Percentiles rank a stretch among this genome's conserved stretches.
These are phyloP conservation scores for Cryptosporidium ryanae DNA, from an alignment of 169 alveolate genomes.

Conservation along the genomic window DNA sequence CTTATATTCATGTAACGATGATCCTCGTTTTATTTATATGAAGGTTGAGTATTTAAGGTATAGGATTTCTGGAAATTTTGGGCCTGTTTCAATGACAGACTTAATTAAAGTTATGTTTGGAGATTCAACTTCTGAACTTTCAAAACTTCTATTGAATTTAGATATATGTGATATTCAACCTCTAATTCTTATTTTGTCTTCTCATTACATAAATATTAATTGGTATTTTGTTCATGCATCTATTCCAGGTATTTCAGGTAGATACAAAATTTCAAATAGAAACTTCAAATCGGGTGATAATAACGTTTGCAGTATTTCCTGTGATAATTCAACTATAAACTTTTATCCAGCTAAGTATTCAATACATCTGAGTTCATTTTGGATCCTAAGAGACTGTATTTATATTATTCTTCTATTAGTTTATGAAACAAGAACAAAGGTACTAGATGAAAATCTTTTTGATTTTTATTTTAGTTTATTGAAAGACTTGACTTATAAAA, in stretches of 20 bases:
- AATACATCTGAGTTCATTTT: conserved; percentile 53
- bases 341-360: conserved; percentile 21
- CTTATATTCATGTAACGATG: conserved; percentile 22
- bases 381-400: conserved; percentile 59
- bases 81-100: conserved; percentile 28
- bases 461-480: conserved; percentile 39
- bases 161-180: conserved; percentile 36
- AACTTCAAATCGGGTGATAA: background rate
- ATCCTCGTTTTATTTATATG: conserved; percentile 33
- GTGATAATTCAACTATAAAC: background rate
- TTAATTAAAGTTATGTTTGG: conserved; percentile 36
- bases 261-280: background rate
- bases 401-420: conserved; percentile 18
- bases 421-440: conserved; percentile 19
- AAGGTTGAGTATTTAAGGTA: conserved; percentile 18
- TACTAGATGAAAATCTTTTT: conserved; percentile 2
- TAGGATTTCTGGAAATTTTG: background rate
- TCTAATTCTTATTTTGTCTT: conserved; percentile 30
- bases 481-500: conserved; percentile 52
- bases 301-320: background rate
- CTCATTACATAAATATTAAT: conserved; percentile 42
- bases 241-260: conserved; percentile 51
- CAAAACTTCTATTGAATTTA: conserved; percentile 12
- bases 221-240: conserved; percentile 29
- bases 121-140: conserved; percentile 9